Conservation (phyloP, 352 stramenopile species). For the Phytophthora sp. region DNA sequence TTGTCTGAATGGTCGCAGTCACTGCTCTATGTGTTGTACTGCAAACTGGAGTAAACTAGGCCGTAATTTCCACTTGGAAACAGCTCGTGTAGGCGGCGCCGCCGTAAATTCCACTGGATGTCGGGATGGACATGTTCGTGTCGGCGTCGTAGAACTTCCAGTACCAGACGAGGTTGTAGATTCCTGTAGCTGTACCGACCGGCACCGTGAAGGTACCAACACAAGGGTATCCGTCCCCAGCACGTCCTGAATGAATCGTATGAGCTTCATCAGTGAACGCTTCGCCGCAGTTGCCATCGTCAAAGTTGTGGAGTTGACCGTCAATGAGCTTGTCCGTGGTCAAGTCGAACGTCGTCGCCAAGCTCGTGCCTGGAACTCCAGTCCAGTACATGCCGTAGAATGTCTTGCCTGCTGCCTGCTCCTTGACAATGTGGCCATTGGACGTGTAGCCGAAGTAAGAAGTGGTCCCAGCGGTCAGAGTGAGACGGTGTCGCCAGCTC, state of each 20-base stretch:
- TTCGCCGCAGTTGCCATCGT: constrained; percentile 70
- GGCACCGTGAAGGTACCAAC: constrained; percentile 57
- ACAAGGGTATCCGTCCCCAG: constrained; percentile 61
- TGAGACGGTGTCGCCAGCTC: constrained; percentile 48
- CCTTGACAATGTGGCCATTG: constrained; percentile 70
- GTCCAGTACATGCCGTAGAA: constrained; percentile 76
- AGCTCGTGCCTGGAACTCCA: constrained; percentile 38
- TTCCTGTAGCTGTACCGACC: constrained; percentile 43
- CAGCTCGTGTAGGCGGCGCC: constrained; percentile 68
- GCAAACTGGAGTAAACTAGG: constrained; percentile 5
- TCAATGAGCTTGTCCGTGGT: constrained; percentile 64
- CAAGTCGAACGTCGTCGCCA: constrained; percentile 56
- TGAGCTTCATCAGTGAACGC: constrained; percentile 47
- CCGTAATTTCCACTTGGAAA: constrained; percentile 62
- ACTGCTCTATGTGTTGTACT: constrained; percentile 4
- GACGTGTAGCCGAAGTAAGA: constrained; percentile 70
- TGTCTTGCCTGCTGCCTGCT: constrained; percentile 58
- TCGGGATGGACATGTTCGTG: constrained; percentile 54
- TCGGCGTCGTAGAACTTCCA: constrained; percentile 74
- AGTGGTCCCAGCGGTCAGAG: constrained; percentile 45
- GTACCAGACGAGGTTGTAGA: constrained; percentile 78
- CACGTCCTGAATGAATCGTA: constrained; percentile 45
- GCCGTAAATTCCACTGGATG: constrained; percentile 49
- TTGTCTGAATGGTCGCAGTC: constrained; percentile 14
- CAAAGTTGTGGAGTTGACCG: constrained; percentile 68